Conservation (phyloP, 2,329 filamentous ascomycete genomes). For the Dothidotthia symphoricarpi region DNA sequence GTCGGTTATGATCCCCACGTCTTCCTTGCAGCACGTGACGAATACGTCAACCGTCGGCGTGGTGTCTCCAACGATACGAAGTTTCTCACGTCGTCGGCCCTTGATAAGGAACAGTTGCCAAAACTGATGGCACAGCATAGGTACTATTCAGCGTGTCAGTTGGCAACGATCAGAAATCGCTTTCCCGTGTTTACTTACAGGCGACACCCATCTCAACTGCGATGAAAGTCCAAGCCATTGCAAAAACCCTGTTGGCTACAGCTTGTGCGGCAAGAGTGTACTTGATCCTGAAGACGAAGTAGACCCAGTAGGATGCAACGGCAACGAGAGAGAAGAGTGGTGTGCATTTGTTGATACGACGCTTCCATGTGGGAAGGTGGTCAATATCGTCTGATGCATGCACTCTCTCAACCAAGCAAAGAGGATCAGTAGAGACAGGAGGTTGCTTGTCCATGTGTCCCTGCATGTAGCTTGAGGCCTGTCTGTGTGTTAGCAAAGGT, state of each 20-base stretch:
- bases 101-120: slow-evolving; percentile 8
- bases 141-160: background rate
- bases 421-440: slow-evolving; percentile 2
- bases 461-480: slow-evolving; percentile 3
- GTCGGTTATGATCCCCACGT: slow-evolving; percentile 44
- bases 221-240: slow-evolving; percentile 8
- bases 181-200: slow-evolving; percentile 1
- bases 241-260: slow-evolving; percentile 2
- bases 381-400: slow-evolving; percentile 7
- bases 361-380: slow-evolving; percentile 6
- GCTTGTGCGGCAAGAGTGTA: slow-evolving; percentile 6
- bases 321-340: slow-evolving; percentile 6
- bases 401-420: slow-evolving; percentile 7
- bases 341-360: slow-evolving; percentile 5
- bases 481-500: background rate
- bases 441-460: slow-evolving; percentile 1
- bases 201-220: slow-evolving; percentile 8
- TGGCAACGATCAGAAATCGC: too few species aligned
- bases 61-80: slow-evolving; percentile 7
- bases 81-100: slow-evolving; percentile 6
- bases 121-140: slow-evolving; percentile 8
- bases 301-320: slow-evolving; percentile 7
- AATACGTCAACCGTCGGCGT: slow-evolving; percentile 45
- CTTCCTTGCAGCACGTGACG: slow-evolving; percentile 48
- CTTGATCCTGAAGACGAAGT: slow-evolving; percentile 8